Conservation (phyloP, 2,329 filamentous ascomycete genomes). For the Aureobasidium sp. region DNA sequence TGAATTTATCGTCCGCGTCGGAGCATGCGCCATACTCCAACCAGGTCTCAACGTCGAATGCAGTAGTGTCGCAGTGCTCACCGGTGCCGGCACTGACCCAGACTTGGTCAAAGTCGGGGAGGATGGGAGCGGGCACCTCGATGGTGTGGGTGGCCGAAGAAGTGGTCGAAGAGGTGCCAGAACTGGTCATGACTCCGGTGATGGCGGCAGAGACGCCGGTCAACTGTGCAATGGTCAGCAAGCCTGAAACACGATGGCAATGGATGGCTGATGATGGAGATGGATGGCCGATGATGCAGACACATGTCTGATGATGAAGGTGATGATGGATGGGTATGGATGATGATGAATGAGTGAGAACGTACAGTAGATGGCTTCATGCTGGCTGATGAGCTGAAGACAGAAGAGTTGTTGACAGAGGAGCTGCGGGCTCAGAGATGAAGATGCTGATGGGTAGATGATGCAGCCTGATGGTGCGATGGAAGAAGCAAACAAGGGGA, state of each 20-base stretch:
- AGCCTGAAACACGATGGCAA: background rate
- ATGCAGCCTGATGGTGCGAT: background rate
- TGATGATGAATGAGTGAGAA: background rate
- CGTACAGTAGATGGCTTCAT: conserved; percentile 9
- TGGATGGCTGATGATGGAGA: background rate
- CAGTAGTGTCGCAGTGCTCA: no score
- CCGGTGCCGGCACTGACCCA: no score
- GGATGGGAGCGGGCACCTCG: no score
- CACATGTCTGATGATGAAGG: background rate
- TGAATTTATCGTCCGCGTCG: no score
- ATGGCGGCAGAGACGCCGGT: background rate
- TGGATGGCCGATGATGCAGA: background rate
- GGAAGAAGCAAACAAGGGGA: background rate
- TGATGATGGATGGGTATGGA: background rate
- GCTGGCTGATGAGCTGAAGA: background rate
- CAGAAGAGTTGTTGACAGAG: background rate
- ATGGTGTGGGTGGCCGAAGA: background rate
- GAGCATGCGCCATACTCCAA: no score
- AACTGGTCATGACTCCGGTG: background rate
- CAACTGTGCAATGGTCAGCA: background rate
- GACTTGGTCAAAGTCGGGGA: no score
- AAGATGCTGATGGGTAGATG: background rate
- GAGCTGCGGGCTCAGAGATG: background rate
- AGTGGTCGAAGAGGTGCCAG: background rate
- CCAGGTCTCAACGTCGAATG: no score